These are phyloP conservation scores for Cenchrus americanus DNA, from an alignment of 176 grass and related monocot species.

Conservation along the genomic window DNA sequence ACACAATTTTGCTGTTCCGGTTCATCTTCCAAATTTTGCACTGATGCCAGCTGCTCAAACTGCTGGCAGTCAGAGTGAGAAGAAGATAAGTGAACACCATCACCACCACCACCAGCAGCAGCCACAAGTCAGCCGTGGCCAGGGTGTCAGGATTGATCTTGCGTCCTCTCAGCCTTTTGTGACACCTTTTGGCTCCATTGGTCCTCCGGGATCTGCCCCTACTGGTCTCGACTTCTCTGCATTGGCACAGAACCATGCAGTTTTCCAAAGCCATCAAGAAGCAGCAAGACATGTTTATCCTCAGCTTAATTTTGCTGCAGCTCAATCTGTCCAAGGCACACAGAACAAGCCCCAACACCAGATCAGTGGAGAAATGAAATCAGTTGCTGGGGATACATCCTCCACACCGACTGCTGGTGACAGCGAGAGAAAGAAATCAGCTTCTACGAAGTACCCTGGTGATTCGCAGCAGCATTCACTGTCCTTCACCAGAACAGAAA, in stretches of 20 bases:
- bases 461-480: slow-evolving; percentile 76
- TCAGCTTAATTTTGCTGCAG: slow-evolving; percentile 59
- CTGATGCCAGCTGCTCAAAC: slow-evolving; percentile 56
- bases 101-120: slow-evolving; percentile 52
- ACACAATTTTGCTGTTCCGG: slow-evolving; percentile 64
- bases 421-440: slow-evolving; percentile 67
- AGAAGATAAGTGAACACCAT: slow-evolving; percentile 59
- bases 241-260: slow-evolving; percentile 68
- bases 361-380: slow-evolving; percentile 62
- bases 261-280: slow-evolving; percentile 89
- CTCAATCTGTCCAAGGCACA: slow-evolving; percentile 53
- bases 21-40: slow-evolving; percentile 69
- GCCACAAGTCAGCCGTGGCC: slow-evolving; percentile 49
- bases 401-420: slow-evolving; percentile 56
- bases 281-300: slow-evolving; percentile 71
- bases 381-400: slow-evolving; percentile 58
- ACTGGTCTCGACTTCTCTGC: slow-evolving; percentile 85
- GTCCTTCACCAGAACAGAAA: slow-evolving; percentile 77
- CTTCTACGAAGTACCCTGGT: slow-evolving; percentile 48
- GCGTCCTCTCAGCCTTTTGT: slow-evolving; percentile 80
- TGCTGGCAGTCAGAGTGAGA: slow-evolving; percentile 62
- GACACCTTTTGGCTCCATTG: slow-evolving; percentile 76
- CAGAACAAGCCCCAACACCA: slow-evolving; percentile 69
- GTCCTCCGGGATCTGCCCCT: slow-evolving; percentile 53
- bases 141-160: slow-evolving; percentile 75